Percentiles rank a stretch among this genome's conserved stretches.
Conservation (phyloP, 805 yeast genomes). For the Brettanomyces naardenensis region DNA sequence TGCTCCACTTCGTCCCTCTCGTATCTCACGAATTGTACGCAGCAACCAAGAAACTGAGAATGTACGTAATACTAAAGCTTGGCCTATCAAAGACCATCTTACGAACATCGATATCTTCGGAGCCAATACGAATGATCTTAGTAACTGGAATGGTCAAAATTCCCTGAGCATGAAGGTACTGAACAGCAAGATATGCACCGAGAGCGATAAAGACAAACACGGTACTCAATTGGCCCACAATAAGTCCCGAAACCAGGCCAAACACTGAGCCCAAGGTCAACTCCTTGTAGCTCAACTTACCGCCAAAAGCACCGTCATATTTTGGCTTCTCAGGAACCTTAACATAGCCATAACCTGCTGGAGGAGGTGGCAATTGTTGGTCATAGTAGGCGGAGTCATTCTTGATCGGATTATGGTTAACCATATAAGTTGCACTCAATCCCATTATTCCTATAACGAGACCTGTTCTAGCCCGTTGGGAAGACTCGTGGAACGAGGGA, state of each 20-base stretch:
- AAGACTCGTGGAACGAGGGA: background rate
- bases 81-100: conserved; percentile 50
- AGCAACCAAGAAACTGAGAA: conserved; percentile 47
- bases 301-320: conserved; percentile 33
- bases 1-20: background rate
- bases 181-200: conserved; percentile 35
- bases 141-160: conserved; percentile 38
- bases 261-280: conserved; percentile 56
- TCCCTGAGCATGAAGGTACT: conserved; percentile 50
- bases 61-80: conserved; percentile 52
- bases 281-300: conserved; percentile 50
- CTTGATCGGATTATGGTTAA: conserved; percentile 12
- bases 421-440: conserved; percentile 11
- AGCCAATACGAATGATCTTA: conserved; percentile 28
- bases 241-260: conserved; percentile 50
- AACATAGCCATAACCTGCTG: conserved; percentile 4
- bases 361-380: background rate
- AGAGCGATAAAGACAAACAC: conserved; percentile 43
- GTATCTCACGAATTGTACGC: conserved; percentile 28
- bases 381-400: conserved; percentile 13
- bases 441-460: conserved; percentile 7
- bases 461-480: background rate
- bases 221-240: conserved; percentile 53
- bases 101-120: conserved; percentile 34
- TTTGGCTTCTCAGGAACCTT: conserved; percentile 12